phyloP scores from a whole-genome alignment of 345 rosid genomes.

The Geranium rotundifolium region DNA sequence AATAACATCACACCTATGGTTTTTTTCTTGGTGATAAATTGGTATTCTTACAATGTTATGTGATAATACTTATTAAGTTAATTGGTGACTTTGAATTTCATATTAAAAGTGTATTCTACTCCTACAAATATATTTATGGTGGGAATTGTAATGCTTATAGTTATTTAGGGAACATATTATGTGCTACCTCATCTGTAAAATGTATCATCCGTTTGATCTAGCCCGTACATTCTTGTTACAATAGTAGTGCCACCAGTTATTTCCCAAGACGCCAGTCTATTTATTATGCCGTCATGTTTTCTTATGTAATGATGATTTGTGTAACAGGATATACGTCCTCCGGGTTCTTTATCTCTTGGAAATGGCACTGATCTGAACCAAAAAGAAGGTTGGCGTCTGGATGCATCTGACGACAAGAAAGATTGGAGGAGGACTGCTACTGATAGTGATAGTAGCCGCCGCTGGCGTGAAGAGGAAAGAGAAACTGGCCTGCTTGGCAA shows the following conservation, averaged over 20 bases:
- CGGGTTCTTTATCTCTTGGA: slow-evolving; percentile 26
- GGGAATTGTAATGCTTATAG: background rate
- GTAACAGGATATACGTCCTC: slow-evolving; percentile 38
- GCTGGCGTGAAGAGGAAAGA: slow-evolving; percentile 83
- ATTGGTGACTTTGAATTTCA: no score
- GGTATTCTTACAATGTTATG: background rate
- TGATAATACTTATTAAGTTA: no score
- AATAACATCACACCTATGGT: background rate
- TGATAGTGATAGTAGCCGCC: slow-evolving; percentile 43
- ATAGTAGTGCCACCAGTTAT: background rate
- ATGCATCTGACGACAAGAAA: slow-evolving; percentile 53
- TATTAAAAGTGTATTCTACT: no score
- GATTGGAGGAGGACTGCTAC: slow-evolving; percentile 48
- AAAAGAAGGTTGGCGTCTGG: slow-evolving; percentile 62
- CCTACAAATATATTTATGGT: no score
- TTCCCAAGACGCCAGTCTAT: background rate
- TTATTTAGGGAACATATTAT: no score
- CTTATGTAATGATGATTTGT: background rate
- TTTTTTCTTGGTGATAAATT: no score
- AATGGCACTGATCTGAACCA: slow-evolving; percentile 33
- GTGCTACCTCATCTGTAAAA: no score
- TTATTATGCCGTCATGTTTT: no score
- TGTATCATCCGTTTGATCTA: background rate
- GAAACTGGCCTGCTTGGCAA: slow-evolving; percentile 58
- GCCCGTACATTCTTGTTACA: background rate